Evolutionary conservation across 2,329 filamentous ascomycete genomes (phyloP).

Genomic region (Alternaria infectoria): DNA sequence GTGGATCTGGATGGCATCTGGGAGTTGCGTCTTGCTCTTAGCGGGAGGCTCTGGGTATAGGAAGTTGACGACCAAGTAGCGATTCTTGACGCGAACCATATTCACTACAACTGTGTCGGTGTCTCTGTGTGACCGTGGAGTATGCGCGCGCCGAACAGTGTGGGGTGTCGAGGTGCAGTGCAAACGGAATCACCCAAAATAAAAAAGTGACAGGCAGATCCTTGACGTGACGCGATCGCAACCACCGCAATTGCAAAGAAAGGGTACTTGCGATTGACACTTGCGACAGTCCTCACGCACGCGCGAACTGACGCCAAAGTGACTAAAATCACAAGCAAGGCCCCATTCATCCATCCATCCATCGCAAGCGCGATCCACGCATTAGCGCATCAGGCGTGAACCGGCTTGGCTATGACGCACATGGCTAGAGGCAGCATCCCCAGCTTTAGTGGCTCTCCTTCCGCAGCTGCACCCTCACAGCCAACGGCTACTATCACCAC

Average conservation of each 20-base stretch:
- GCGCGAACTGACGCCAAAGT: not conserved
- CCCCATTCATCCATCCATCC: not conserved
- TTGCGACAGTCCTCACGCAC: not conserved
- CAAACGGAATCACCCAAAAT: not conserved
- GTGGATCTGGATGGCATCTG: slow-evolving; percentile 73
- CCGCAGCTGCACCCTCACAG: slow-evolving; percentile 7
- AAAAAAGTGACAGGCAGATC: not conserved
- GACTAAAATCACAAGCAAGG: not conserved
- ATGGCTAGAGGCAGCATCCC: slow-evolving; percentile 28
- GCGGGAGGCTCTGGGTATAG: slow-evolving; percentile 73
- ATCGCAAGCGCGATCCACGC: slow-evolving; percentile 10
- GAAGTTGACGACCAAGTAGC: slow-evolving; percentile 94
- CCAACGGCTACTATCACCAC: slow-evolving; percentile 2
- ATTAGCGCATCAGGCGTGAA: slow-evolving; percentile 9
- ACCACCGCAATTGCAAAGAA: not conserved
- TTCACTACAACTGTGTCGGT: too few relatives aligned
- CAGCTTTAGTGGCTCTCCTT: slow-evolving; percentile 25
- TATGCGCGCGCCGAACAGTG: not conserved
- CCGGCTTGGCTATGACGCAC: slow-evolving; percentile 34
- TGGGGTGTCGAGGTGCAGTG: not conserved
- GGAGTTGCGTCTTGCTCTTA: slow-evolving; percentile 51
- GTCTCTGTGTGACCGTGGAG: not conserved
- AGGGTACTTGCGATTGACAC: not conserved
- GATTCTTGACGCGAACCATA: slow-evolving; percentile 93
- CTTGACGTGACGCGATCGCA: not conserved